Conservation (phyloP, 2,329 filamentous ascomycete species). For the Xylaria sp. region DNA sequence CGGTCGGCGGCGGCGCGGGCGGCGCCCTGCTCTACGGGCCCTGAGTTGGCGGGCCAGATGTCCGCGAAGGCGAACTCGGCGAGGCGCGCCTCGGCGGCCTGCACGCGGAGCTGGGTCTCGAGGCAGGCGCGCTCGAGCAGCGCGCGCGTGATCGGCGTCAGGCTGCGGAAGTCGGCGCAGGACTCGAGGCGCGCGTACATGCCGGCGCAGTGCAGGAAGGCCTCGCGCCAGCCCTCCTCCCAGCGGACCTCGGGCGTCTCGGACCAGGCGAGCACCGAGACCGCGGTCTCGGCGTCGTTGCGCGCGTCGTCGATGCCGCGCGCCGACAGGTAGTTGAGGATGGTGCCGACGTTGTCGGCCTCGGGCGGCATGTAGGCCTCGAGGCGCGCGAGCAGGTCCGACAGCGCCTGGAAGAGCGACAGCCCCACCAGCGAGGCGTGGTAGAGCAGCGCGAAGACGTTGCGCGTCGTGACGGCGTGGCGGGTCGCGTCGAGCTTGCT, state of each 20-base stretch:
- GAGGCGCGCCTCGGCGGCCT: slow-evolving; percentile 65
- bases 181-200: slow-evolving; percentile 59
- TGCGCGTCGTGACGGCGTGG: slow-evolving; percentile 68
- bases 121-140: slow-evolving; percentile 64
- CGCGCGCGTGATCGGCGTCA: slow-evolving; percentile 64
- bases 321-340: slow-evolving; percentile 62
- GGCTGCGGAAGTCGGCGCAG: slow-evolving; percentile 57
- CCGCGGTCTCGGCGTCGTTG: slow-evolving; percentile 60
- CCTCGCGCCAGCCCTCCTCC: slow-evolving; percentile 69
- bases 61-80: slow-evolving; percentile 61
- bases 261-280: slow-evolving; percentile 66
- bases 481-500: slow-evolving; percentile 53
- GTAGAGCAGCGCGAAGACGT: slow-evolving; percentile 68
- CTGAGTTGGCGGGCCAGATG: slow-evolving; percentile 58
- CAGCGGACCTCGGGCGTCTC: slow-evolving; percentile 64
- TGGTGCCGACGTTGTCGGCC: slow-evolving; percentile 59
- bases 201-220: slow-evolving; percentile 68
- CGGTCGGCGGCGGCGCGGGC: slow-evolving; percentile 60
- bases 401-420: slow-evolving; percentile 64
- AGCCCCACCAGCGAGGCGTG: slow-evolving; percentile 66
- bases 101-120: slow-evolving; percentile 63
- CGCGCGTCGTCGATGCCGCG: slow-evolving; percentile 67
- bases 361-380: slow-evolving; percentile 60
- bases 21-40: slow-evolving; percentile 38
- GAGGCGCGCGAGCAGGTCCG: slow-evolving; percentile 63